Evolutionary conservation across 352 stramenopile species (phyloP).

Genomic region (Globisporangium polare): DNA sequence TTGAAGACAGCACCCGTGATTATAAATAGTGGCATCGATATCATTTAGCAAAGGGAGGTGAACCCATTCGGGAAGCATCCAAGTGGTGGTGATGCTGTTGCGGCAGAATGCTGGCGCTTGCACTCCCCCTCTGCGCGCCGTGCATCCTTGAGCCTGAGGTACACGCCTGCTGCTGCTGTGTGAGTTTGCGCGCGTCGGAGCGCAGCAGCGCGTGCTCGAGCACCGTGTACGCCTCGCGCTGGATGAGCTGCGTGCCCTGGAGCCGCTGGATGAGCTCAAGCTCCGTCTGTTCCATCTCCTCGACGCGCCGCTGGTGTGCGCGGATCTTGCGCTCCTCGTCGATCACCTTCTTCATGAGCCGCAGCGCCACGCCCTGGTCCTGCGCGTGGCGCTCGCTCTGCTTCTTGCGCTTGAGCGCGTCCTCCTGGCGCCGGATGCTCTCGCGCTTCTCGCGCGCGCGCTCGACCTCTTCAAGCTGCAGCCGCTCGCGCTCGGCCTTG

Average conservation of each 20-base stretch:
- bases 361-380: conserved; percentile 41
- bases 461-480: conserved; percentile 50
- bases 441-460: conserved; percentile 53
- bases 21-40: background rate
- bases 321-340: conserved; percentile 56
- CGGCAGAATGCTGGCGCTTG: background rate
- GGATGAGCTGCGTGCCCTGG: conserved; percentile 66
- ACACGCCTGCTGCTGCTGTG: conserved; percentile 3
- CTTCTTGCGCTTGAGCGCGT: conserved; percentile 52
- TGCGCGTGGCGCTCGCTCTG: conserved; percentile 35
- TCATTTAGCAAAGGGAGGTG: background rate
- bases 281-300: conserved; percentile 70
- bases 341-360: conserved; percentile 62
- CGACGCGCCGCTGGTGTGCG: conserved; percentile 45
- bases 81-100: background rate
- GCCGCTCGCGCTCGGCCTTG: conserved; percentile 52
- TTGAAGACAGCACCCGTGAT: no score
- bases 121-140: background rate
- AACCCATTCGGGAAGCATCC: background rate
- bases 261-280: conserved; percentile 58
- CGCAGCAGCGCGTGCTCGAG: conserved; percentile 64
- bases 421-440: conserved; percentile 49
- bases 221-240: conserved; percentile 68
- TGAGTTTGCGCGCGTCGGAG: conserved; percentile 17
- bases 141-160: background rate